These are phyloP conservation scores for Grigorovia humatica DNA, from an alignment of 805 yeast species.

Conservation along the genomic window DNA sequence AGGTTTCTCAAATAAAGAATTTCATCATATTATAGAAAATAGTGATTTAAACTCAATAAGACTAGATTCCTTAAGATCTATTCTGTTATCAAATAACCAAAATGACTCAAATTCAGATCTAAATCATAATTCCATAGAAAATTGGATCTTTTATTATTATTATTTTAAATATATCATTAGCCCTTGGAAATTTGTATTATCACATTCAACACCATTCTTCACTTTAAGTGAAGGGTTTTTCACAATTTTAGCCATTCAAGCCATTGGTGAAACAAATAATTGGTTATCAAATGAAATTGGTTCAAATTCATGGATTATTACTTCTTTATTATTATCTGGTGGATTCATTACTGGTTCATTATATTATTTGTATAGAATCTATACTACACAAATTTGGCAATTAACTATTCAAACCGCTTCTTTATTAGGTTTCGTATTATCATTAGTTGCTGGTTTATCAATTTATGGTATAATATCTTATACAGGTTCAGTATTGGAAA, in stretches of 20 bases:
- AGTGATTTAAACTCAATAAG: conserved; percentile 11
- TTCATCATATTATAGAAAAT: conserved; percentile 13
- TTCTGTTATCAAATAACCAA: conserved; percentile 9
- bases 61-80: conserved; percentile 13
- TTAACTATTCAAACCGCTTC: conserved; percentile 70
- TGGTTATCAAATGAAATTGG: conserved; percentile 45
- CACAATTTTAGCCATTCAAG: conserved; percentile 82
- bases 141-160: conserved; percentile 23
- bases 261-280: conserved; percentile 71
- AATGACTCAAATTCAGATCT: neutral
- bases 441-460: conserved; percentile 64
- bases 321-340: conserved; percentile 62
- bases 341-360: conserved; percentile 64
- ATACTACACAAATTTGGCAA: conserved; percentile 62
- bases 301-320: conserved; percentile 72
- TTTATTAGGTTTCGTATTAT: conserved; percentile 73
- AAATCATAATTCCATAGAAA: conserved; percentile 8
- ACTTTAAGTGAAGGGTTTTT: conserved; percentile 90
- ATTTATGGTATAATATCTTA: conserved; percentile 75
- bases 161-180: conserved; percentile 34
- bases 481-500: conserved; percentile 83
- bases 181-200: conserved; percentile 63
- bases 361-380: conserved; percentile 74
- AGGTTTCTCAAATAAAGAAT: conserved; percentile 34
- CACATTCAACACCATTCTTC: conserved; percentile 81